Conservation (phyloP, 2,329 filamentous ascomycete genomes). For the Endothia cerciana region DNA sequence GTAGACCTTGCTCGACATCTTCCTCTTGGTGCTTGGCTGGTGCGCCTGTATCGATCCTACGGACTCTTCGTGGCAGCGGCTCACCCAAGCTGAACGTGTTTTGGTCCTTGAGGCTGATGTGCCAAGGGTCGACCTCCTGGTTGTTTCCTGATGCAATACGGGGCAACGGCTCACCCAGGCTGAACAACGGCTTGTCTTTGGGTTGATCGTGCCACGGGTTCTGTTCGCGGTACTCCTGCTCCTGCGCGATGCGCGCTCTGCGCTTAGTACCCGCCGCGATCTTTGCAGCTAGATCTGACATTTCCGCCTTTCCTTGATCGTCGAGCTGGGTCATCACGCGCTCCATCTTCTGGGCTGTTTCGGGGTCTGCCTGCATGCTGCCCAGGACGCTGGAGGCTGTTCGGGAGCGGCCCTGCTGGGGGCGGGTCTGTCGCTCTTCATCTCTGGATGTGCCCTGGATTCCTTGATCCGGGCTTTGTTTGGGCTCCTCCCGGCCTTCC, state of each 20-base stretch:
- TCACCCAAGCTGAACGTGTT: constrained; percentile 35
- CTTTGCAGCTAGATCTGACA: constrained; percentile 15
- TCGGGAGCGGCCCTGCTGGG: not conserved
- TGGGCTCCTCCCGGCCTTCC: constrained; percentile 1
- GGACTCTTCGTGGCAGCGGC: constrained; percentile 33
- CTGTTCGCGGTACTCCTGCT: constrained; percentile 32
- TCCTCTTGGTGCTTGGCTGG: constrained; percentile 15
- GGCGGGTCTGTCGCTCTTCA: constrained; percentile 1
- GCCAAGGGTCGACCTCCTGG: constrained; percentile 1
- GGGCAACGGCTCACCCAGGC: constrained; percentile 34
- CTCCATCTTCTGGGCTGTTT: constrained; percentile 16
- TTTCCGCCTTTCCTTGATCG: constrained; percentile 15
- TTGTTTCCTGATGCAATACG: constrained; percentile 19
- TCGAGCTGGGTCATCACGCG: constrained; percentile 23
- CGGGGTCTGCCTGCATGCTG: constrained; percentile 16
- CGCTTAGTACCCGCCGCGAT: constrained; percentile 17
- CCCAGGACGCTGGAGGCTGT: constrained; percentile 18
- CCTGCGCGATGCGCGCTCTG: constrained; percentile 20
- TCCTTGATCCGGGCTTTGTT: not conserved
- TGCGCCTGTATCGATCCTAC: constrained; percentile 1
- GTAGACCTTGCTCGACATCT: constrained; percentile 24
- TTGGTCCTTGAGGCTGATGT: constrained; percentile 22
- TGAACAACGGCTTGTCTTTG: constrained; percentile 34
- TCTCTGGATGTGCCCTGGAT: not conserved
- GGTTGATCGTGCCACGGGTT: constrained; percentile 35